Conservation (phyloP, 2,329 filamentous ascomycete species). For the Sporothrix luriei region DNA sequence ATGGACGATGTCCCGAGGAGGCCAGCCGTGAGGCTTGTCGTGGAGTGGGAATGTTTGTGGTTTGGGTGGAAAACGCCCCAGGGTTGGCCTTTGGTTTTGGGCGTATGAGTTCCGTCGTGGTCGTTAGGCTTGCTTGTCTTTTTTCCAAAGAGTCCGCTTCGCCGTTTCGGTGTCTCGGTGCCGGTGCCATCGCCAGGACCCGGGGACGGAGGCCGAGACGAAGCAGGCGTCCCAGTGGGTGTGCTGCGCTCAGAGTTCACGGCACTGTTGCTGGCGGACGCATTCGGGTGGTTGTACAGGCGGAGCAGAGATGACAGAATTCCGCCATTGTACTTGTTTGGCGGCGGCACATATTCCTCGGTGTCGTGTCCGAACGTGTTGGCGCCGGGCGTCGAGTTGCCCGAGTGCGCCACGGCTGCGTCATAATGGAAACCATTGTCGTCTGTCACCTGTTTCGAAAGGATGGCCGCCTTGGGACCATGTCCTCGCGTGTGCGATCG, state of each 20-base stretch:
- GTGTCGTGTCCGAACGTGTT: constrained; percentile 61
- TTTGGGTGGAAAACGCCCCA: constrained; percentile 32
- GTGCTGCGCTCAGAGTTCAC: constrained; percentile 49
- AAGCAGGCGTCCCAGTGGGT: constrained; percentile 48
- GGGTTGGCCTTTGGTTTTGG: constrained; percentile 24
- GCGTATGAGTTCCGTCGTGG: not conserved
- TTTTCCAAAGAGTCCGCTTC: constrained; percentile 48
- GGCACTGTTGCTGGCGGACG: constrained; percentile 38
- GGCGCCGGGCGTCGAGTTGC: constrained; percentile 45
- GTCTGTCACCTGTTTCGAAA: not conserved
- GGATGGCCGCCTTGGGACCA: not conserved
- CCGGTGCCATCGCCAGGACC: constrained; percentile 34
- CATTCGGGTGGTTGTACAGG: constrained; percentile 59
- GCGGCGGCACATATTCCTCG: constrained; percentile 65
- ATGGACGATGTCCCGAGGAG: constrained; percentile 59
- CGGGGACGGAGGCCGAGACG: constrained; percentile 50
- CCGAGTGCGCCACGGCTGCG: constrained; percentile 37
- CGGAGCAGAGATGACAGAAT: constrained; percentile 73
- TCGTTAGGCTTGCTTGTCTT: constrained; percentile 46
- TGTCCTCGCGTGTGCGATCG: constrained; percentile 32
- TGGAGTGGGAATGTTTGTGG: constrained; percentile 32
- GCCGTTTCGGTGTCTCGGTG: constrained; percentile 42
- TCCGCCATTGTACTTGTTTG: constrained; percentile 70
- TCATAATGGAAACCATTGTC: constrained; percentile 34
- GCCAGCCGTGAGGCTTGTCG: constrained; percentile 49